Evolutionary conservation across 2,329 filamentous ascomycete species (phyloP), one percentile per base, ranked within the genome.

Genomic region (Rachicladosporium sp.): DNA sequence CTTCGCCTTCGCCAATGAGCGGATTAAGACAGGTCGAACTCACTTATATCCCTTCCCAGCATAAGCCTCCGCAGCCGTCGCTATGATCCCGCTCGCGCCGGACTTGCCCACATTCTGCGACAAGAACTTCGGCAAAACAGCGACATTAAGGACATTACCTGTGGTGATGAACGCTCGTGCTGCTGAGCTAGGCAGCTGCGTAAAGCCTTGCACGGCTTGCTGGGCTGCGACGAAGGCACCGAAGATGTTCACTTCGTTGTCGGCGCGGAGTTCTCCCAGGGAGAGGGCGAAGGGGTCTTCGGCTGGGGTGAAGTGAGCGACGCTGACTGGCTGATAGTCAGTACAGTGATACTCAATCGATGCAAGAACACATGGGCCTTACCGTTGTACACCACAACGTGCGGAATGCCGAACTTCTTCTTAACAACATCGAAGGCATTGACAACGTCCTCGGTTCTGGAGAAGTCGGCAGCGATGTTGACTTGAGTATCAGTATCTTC

Each of bases 361-460:
- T 19, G 15, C 15, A 19, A 19, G 15, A 19, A 19, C 15, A 19
- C 15, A 19, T 19, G 15, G 15, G 15, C 15, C 15, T 42, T 44
- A 57, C 53, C 52, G 47, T 67, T 69, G 42, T 67, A 68, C 3
- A 68, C 53, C 4, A 69, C 60, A 2, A 70, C 66, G 39, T 57
- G 62, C 4, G 66, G 65, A 10, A 53, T 37, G 11, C 60, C 56
- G 5, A 63, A 46, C 21, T 46, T 31, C 35, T 43, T 35, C 35
- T 60, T 61, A 3, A 68, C 62, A 43, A 58, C 55, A 1, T 50
- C 43, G 47, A 70, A 71, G 3, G 58, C 51, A 2, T 39, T 42
- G 2, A 47, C 41, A 2, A 70, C 52, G n/a, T 51, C 48, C 2
- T 52, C 37, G 0, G 64, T 53, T 8, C 63, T 46, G 0, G 55